These are phyloP conservation scores for Trametes coccinea DNA, from an alignment of 768 basidiomycete species.

Conservation along the genomic window DNA sequence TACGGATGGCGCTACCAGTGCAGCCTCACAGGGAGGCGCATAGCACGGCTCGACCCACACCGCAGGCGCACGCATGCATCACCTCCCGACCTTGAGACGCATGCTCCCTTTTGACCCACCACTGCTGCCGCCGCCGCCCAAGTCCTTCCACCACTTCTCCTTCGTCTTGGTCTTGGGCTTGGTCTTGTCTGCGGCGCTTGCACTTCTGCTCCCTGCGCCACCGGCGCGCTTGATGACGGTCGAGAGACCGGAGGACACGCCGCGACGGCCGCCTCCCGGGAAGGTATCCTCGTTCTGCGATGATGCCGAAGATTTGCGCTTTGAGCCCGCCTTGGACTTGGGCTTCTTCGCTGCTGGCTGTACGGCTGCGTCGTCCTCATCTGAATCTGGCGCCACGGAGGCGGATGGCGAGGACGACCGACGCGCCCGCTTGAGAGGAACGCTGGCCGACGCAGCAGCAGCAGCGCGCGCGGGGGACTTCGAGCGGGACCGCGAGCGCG, in stretches of 20 bases:
- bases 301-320: background rate
- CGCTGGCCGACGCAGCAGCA: background rate
- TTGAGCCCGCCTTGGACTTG: background rate
- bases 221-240: constrained; percentile 43
- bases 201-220: background rate
- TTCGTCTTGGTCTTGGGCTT: constrained; percentile 10
- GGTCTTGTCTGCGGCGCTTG: background rate
- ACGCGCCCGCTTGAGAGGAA: background rate
- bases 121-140: constrained; percentile 12
- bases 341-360: background rate
- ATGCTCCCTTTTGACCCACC: constrained; percentile 6
- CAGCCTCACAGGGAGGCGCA: no score
- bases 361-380: background rate
- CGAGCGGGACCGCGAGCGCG: background rate
- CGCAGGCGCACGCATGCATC: background rate
- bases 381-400: background rate
- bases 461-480: constrained; percentile 21
- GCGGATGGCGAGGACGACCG: background rate
- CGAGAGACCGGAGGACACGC: constrained; percentile 63
- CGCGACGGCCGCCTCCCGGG: constrained; percentile 59
- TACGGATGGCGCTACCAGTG: no score
- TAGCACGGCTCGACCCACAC: no score
- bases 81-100: background rate
- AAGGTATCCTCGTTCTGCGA: constrained; percentile 24
- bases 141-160: constrained; percentile 27